Conservation (phyloP, 768 basidiomycete species). For the Agrocybe pediades region DNA sequence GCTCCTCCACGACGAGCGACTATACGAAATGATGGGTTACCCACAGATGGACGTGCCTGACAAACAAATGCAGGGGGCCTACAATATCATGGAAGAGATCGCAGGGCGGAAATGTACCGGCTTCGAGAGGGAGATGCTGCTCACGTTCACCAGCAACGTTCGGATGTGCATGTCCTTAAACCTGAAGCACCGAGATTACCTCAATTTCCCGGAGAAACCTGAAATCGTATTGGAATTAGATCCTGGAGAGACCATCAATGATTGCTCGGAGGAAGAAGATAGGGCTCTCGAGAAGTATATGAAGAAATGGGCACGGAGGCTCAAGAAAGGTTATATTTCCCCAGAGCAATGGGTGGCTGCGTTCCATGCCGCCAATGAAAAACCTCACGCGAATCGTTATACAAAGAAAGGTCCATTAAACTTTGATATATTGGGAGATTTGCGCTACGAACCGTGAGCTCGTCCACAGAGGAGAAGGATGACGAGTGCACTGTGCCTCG, state of each 20-base stretch:
- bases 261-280: constrained; percentile 10
- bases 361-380: too few species aligned
- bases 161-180: constrained; percentile 1
- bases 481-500: too few species aligned
- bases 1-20: constrained; percentile 24
- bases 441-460: too few species aligned
- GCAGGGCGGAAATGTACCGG: constrained; percentile 19
- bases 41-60: neutral
- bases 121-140: constrained; percentile 19
- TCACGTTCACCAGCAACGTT: neutral
- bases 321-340: constrained; percentile 22
- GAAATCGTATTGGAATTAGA: constrained; percentile 21
- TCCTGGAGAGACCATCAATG: constrained; percentile 18
- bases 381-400: too few species aligned
- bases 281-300: constrained; percentile 25
- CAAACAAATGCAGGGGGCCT: too few species aligned
- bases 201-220: constrained; percentile 23
- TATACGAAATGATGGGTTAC: constrained; percentile 18
- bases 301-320: constrained; percentile 25
- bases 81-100: constrained; percentile 33
- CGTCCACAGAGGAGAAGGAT: too few species aligned
- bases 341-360: neutral
- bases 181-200: constrained; percentile 4
- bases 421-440: too few species aligned
- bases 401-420: too few species aligned